Evolutionary conservation across 345 rosid species (phyloP).

Genomic region (Erodium maritimum): DNA sequence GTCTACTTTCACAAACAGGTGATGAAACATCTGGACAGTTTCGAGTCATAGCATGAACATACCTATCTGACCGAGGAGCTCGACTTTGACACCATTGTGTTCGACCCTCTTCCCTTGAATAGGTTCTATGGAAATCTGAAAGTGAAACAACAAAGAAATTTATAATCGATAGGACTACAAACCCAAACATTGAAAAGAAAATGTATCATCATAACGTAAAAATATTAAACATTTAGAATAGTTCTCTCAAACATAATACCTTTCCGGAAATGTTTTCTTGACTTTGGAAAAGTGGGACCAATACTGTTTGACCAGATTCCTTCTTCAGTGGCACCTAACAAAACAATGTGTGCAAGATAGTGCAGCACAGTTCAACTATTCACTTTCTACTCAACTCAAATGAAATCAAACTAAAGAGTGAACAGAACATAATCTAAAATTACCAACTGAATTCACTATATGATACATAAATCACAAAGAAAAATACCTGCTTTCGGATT

Average conservation of each 20-base stretch:
- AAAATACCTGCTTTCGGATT: conserved; percentile 64
- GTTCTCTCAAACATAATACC: conserved; percentile 27
- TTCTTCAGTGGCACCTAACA: conserved; percentile 75
- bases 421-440: too few relatives aligned
- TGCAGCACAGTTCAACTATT: too few relatives aligned
- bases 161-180: background rate
- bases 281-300: conserved; percentile 79
- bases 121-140: conserved; percentile 71
- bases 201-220: too few relatives aligned
- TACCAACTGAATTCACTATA: too few relatives aligned
- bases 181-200: too few relatives aligned
- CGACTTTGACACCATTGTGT: conserved; percentile 91
- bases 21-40: too few relatives aligned
- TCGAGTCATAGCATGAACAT: conserved; percentile 1
- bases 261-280: conserved; percentile 89
- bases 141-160: background rate
- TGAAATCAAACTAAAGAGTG: too few relatives aligned
- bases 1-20: too few relatives aligned
- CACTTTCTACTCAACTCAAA: too few relatives aligned
- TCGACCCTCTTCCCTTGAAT: conserved; percentile 87
- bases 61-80: conserved; percentile 97
- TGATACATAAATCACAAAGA: too few relatives aligned
- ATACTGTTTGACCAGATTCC: conserved; percentile 80
- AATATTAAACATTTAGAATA: too few relatives aligned
- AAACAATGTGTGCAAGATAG: conserved; percentile 2